These are phyloP conservation scores for Olyra latifolia DNA, from an alignment of 176 grass and related monocot species.

Conservation along the genomic window DNA sequence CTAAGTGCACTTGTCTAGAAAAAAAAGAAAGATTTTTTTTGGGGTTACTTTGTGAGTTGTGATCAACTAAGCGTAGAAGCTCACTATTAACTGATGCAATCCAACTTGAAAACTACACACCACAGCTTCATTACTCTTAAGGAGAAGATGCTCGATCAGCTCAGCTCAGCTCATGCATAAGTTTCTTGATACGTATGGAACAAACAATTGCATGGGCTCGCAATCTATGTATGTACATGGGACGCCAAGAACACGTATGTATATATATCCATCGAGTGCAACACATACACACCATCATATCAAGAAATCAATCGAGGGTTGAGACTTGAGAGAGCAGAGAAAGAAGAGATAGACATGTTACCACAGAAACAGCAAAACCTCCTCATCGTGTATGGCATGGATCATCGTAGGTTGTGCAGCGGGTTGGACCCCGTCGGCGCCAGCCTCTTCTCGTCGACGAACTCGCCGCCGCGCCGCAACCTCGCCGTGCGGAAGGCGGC, in stretches of 20 bases:
- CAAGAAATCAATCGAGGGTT: background rate
- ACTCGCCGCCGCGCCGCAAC: background rate
- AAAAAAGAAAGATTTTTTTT: background rate
- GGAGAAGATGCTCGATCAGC: background rate
- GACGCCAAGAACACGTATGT: background rate
- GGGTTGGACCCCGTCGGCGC: slow-evolving; percentile 64
- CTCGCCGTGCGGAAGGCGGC: background rate
- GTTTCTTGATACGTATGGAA: slow-evolving; percentile 1
- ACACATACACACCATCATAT: background rate
- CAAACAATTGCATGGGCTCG: background rate
- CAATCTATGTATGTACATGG: slow-evolving; percentile 6
- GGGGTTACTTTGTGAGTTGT: background rate
- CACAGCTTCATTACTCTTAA: background rate
- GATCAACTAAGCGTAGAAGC: background rate
- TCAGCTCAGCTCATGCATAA: background rate
- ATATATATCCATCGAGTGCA: background rate
- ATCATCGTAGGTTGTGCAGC: slow-evolving; percentile 55
- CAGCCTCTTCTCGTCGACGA: slow-evolving; percentile 61
- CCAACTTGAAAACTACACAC: background rate
- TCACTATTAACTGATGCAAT: background rate
- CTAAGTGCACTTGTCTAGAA: background rate
- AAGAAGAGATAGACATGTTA: background rate
- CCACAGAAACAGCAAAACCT: background rate
- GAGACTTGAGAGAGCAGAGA: background rate
- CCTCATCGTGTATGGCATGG: background rate